Evolutionary conservation across 116 monocot genomes (phyloP).

Genomic region (Iris pallida): DNA sequence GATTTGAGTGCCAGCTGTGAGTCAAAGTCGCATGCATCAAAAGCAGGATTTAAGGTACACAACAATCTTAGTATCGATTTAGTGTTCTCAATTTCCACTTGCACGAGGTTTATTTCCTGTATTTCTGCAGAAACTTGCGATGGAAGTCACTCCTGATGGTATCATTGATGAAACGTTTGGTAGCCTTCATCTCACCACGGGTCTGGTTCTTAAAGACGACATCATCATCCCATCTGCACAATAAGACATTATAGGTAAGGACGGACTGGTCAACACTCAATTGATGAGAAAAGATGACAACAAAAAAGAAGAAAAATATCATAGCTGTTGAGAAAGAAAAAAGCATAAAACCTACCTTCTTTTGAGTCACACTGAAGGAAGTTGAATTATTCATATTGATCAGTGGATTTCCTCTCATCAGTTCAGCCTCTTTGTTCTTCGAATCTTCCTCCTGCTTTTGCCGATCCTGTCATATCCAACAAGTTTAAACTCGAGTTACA

Average conservation of each 20-base stretch:
- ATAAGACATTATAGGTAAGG: not conserved
- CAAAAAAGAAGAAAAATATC: too few species aligned
- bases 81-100: too few species aligned
- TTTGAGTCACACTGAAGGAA: constrained; percentile 83
- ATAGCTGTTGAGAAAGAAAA: not conserved
- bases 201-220: constrained; percentile 90
- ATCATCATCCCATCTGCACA: constrained; percentile 89
- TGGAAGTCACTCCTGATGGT: constrained; percentile 88
- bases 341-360: constrained; percentile 37
- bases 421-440: constrained; percentile 78
- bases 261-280: too few species aligned
- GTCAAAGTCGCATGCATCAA: too few species aligned
- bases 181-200: constrained; percentile 69
- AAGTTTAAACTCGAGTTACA: not conserved
- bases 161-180: constrained; percentile 80
- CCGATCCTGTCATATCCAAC: constrained; percentile 39
- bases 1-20: too few species aligned
- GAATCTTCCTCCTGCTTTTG: constrained; percentile 80
- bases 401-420: constrained; percentile 89
- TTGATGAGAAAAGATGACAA: too few species aligned
- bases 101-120: constrained; percentile 58
- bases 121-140: constrained; percentile 86
- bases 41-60: too few species aligned
- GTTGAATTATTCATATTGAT: constrained; percentile 65
- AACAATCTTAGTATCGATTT: too few species aligned